Evolutionary conservation across 805 yeast species (phyloP).

Genomic region (Nakazawaea wickerhamii): DNA sequence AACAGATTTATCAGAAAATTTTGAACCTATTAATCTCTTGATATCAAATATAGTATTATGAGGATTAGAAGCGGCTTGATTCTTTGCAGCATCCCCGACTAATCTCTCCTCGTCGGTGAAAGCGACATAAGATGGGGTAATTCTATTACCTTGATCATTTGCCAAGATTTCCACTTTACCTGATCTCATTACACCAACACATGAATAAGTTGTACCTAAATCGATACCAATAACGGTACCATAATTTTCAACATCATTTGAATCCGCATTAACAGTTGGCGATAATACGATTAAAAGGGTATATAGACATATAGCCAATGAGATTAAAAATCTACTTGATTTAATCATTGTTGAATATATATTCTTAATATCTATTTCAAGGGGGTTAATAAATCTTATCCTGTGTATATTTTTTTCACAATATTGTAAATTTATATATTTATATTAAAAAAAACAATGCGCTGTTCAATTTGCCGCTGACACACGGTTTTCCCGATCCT

Average conservation of each 20-base stretch:
- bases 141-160: slow-evolving; percentile 98
- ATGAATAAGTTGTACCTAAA: slow-evolving; percentile 96
- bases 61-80: slow-evolving; percentile 97
- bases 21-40: slow-evolving; percentile 88
- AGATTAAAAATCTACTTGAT: slow-evolving; percentile 10
- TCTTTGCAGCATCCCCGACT: slow-evolving; percentile 97
- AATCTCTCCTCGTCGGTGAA: slow-evolving; percentile 93
- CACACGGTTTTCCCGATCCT: too few species aligned
- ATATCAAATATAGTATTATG: slow-evolving; percentile 91
- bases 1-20: slow-evolving; percentile 75
- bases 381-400: too few species aligned
- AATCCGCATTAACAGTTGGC: slow-evolving; percentile 11
- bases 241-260: slow-evolving; percentile 37
- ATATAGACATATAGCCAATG: slow-evolving; percentile 14
- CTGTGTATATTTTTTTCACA: too few species aligned
- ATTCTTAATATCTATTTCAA: too few species aligned
- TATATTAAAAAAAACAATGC: slow-evolving; percentile 1
- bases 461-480: background rate
- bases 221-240: slow-evolving; percentile 85
- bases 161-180: slow-evolving; percentile 94
- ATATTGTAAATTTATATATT: too few species aligned
- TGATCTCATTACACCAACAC: slow-evolving; percentile 85
- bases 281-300: slow-evolving; percentile 15
- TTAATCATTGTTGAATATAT: slow-evolving; percentile 4
- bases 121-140: slow-evolving; percentile 95